A percentile compares a stretch with the other conserved stretches of the same genome.
Evolutionary conservation across 148 eudicot genomes (phyloP).

Genomic region (Tetragonia tetragonoides): DNA sequence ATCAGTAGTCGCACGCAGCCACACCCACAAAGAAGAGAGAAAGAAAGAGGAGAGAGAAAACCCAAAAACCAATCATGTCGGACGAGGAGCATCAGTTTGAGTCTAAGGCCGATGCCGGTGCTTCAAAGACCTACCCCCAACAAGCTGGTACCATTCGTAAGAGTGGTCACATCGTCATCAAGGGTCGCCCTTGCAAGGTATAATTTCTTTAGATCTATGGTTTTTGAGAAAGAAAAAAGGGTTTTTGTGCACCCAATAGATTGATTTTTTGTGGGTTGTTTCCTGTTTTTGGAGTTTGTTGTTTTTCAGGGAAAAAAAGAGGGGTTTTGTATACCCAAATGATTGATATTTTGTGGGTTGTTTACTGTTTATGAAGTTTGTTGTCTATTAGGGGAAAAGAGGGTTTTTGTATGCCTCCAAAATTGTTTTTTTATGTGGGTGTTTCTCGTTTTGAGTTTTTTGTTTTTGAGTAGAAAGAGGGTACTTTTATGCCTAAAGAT

Average conservation of each 20-base stretch:
- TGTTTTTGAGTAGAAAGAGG: no score
- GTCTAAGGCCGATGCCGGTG: constrained; percentile 35
- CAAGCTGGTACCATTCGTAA: constrained; percentile 37
- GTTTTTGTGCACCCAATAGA: background rate
- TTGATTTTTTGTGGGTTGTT: background rate
- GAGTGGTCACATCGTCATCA: constrained; percentile 28
- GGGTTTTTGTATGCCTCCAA: no score
- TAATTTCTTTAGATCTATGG: background rate
- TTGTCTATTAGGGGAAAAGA: no score
- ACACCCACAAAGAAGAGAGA: background rate
- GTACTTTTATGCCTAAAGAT: background rate
- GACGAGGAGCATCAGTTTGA: constrained; percentile 37
- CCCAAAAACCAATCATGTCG: constrained; percentile 7
- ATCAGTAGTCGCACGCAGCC: background rate
- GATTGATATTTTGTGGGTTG: no score
- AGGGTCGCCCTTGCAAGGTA: constrained; percentile 35
- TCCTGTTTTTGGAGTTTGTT: background rate
- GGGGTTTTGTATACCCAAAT: no score
- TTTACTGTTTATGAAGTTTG: no score
- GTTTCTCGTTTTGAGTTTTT: no score
- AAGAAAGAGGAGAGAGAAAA: constrained; percentile 4
- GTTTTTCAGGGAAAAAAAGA: background rate
- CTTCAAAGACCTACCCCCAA: constrained; percentile 33
- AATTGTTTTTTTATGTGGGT: no score
- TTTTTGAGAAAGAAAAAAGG: background rate